Base-by-base conservation (phyloP, 2,329 filamentous ascomycete species). In the Epichloe festucae region DNA sequence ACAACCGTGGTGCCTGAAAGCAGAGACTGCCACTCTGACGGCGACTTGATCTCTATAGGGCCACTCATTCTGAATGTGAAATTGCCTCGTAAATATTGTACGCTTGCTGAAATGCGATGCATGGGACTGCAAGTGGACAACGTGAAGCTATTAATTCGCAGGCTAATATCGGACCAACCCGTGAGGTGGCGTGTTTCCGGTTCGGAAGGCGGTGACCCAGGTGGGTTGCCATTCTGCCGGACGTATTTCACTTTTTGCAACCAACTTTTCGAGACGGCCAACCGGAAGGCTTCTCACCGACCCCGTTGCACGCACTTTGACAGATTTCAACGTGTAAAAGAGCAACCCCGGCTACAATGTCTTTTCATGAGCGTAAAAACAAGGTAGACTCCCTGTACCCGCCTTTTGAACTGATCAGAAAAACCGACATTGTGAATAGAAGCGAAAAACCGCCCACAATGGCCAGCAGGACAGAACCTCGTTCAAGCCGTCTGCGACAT, bases 1-100 rank as follows among this genome's bases (percentile, higher is more conserved):
- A 96, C 88, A 55, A 96, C 79, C 61, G 79, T 81, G 52, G 85
- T 89, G 49, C 82, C 81, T 51, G 76, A 76, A 46, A 95, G 75
- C 50, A 90, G 73, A 56, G 78, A 76, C 62, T 79, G 79, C 74
- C 90, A 93, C 68, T 94, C 81, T 59, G 75, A 72, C 14, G 76
- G 68, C 1, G 86, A 90, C 54, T 72, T 72, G 59, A 91, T 83
- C 53, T 71, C 73, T 46, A 79, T 68, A 23, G 71, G 70, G 44
- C 65, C 66, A 52, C 67, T 70, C 75, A 79, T 74, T 47, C 19
- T 68, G 31, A 11, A 42, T 43, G n/a, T 36, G 21, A 34, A 42
- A 34, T 5, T 27, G 31, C 49, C 17, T 51, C 52, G 41, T 48
- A 39, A 49, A 53, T 11, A 10, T 4, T 7, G n/a, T 23, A 15